These are phyloP conservation scores for Pseudogymnoascus pannorum DNA, from an alignment of 2,329 filamentous ascomycete species.

Conservation along the genomic window DNA sequence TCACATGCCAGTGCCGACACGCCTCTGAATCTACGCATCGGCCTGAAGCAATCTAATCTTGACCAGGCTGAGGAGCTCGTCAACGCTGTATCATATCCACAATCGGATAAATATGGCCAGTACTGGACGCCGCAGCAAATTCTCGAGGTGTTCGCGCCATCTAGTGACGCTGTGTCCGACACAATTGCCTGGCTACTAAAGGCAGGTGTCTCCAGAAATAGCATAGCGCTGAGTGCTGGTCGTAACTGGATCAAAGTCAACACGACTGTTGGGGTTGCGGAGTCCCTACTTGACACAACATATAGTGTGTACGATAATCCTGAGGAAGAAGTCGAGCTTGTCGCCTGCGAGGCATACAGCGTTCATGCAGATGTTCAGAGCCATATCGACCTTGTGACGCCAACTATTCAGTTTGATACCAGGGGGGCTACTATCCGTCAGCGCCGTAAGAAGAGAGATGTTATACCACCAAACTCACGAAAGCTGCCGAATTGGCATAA, in stretches of 20 bases:
- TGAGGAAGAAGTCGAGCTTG: conserved; percentile 30
- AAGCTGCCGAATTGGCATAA: background rate
- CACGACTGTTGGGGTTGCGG: conserved; percentile 33
- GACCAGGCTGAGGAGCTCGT: conserved; percentile 38
- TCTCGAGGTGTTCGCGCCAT: conserved; percentile 36
- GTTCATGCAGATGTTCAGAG: conserved; percentile 24
- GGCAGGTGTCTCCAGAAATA: conserved; percentile 41
- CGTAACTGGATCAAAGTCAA: conserved; percentile 28
- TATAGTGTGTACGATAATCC: conserved; percentile 46
- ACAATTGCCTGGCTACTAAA: conserved; percentile 47
- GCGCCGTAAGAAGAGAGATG: background rate
- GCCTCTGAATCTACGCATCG: conserved; percentile 29
- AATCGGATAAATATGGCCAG: conserved; percentile 38
- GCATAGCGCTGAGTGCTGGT: conserved; percentile 39
- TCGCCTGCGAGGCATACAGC: conserved; percentile 27
- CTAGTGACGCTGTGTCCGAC: conserved; percentile 38
- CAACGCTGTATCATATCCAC: conserved; percentile 37
- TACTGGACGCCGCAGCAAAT: conserved; percentile 40
- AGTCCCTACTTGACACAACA: conserved; percentile 45
- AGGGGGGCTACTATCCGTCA: conserved; percentile 2
- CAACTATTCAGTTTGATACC: conserved; percentile 28
- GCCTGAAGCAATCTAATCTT: conserved; percentile 40
- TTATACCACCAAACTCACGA: background rate
- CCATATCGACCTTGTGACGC: conserved; percentile 28
- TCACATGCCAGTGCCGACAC: background rate